Base-by-base conservation (phyloP, 2,329 filamentous ascomycete species). In the Colletotrichum falcatum region DNA sequence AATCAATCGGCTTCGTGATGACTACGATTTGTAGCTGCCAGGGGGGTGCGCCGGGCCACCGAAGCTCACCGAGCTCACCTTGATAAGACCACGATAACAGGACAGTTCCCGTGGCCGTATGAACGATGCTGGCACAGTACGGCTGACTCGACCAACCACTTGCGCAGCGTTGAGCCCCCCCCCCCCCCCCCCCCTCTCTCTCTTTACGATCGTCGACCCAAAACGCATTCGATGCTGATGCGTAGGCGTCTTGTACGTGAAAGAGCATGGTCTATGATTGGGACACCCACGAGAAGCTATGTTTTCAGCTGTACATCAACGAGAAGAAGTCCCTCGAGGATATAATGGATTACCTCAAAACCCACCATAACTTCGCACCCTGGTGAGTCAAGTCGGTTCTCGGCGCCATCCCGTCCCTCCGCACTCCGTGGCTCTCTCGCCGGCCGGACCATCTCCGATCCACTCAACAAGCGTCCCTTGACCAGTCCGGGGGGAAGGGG, bases 321-420 rank as follows among this genome's bases (percentile, higher is more conserved):
- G 91, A 96, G 81, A 89, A 89, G 75, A 91, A 88, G 81, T 88
- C 89, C 49, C 82, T 95, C 67, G 89, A 92, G 75, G 90, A 95
- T 74, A 91, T 96, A 51, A 92, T 93, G 84, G 86, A 90, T 33
- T 90, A 90, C 76, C 91, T 94, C 86, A 89, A 85, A 73, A 83
- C 83, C 66, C 83, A 86, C 69, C 85, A 91, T 82, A 86, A 88
- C 72, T 94, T 94, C 79, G 85, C 88, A 37, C 92, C 93, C 28
- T 92, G 90, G 91, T 92, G 83, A 79, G 85, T 78, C 66, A 73
- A 26, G 37, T 18, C 18, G 7, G 8, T 39, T 33, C 35, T 51
- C n/a, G n/a, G 30, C 6, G 70, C 74, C 65, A 16, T 48, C 53
- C 53, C 59, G 51, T 65, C 58, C 58, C 53, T 65, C 48, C 56